Conservation (phyloP, 768 basidiomycete genomes). For the Glaciozyma antarctica region DNA sequence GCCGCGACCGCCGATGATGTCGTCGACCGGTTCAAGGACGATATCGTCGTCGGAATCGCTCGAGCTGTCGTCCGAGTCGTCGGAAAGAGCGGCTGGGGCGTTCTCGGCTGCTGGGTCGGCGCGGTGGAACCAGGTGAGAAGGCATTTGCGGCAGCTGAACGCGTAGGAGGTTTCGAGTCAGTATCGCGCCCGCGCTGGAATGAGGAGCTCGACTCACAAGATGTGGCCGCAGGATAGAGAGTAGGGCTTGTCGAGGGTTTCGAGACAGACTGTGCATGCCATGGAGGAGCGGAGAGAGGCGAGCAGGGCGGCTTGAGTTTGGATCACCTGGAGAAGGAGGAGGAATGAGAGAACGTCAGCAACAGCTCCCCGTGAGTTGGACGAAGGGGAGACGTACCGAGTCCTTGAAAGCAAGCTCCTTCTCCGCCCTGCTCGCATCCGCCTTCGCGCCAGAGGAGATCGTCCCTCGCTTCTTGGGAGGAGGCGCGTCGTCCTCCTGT, state of each 20-base stretch:
- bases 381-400: constrained; percentile 3
- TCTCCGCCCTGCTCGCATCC: background rate
- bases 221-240: constrained; percentile 30
- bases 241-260: constrained; percentile 24
- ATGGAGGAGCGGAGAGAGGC: constrained; percentile 13
- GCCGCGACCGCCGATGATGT: background rate
- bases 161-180: background rate
- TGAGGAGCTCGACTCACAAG: constrained; percentile 7
- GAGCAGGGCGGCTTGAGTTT: constrained; percentile 15
- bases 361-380: background rate
- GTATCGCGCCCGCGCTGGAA: background rate
- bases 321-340: constrained; percentile 7
- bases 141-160: constrained; percentile 28
- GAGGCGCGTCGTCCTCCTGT: background rate
- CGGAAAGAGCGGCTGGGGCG: background rate
- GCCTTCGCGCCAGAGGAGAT: background rate
- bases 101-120: background rate
- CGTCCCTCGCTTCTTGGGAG: background rate
- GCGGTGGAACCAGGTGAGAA: constrained; percentile 29
- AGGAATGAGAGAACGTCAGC: background rate
- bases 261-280: constrained; percentile 27
- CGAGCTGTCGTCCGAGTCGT: background rate
- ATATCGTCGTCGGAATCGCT: background rate
- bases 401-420: constrained; percentile 19
- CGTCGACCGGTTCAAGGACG: background rate